phyloP scores from a whole-genome alignment of 495 filamentous ascomycete genomes.

The Polyplosphaeria fusca region DNA sequence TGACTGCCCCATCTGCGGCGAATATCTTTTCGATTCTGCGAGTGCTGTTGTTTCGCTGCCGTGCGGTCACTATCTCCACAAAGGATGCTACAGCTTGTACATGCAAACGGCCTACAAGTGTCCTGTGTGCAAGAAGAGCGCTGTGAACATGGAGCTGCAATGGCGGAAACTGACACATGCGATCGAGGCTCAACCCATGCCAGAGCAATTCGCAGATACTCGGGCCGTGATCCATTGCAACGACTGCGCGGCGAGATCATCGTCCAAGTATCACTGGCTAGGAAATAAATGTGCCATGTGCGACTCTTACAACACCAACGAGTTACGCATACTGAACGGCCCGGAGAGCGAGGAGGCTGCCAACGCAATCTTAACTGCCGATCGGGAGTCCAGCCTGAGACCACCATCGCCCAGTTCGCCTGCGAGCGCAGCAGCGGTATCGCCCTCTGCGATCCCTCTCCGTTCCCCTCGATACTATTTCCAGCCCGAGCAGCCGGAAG shows the following conservation, averaged over 20 bases:
- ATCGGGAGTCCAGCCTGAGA: slow-evolving; percentile 4
- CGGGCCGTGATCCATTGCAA: slow-evolving; percentile 85
- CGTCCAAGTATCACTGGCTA: slow-evolving; percentile 88
- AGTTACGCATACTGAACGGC: slow-evolving; percentile 37
- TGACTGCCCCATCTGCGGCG: slow-evolving; percentile 96
- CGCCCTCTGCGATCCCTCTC: slow-evolving; percentile 17
- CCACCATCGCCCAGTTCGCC: not conserved
- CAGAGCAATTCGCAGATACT: slow-evolving; percentile 65
- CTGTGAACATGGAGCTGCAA: slow-evolving; percentile 93
- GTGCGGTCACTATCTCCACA: slow-evolving; percentile 95
- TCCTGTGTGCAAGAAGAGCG: slow-evolving; percentile 88
- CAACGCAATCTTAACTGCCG: slow-evolving; percentile 26
- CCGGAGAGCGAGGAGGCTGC: slow-evolving; percentile 36
- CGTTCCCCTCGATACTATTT: slow-evolving; percentile 28
- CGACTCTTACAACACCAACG: slow-evolving; percentile 47
- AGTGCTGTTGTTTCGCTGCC: slow-evolving; percentile 87
- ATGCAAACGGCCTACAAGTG: slow-evolving; percentile 88
- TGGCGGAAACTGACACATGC: slow-evolving; percentile 84
- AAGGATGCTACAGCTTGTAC: slow-evolving; percentile 77
- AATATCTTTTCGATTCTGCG: slow-evolving; percentile 95
- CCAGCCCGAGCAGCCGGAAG: slow-evolving; percentile 26
- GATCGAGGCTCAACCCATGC: slow-evolving; percentile 90
- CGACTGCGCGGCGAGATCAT: slow-evolving; percentile 84
- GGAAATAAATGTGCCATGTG: slow-evolving; percentile 83
- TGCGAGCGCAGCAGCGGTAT: slow-evolving; percentile 8